Base-by-base conservation (phyloP, 192 early-diverging fungal species). In the Geranomyces variabilis region DNA sequence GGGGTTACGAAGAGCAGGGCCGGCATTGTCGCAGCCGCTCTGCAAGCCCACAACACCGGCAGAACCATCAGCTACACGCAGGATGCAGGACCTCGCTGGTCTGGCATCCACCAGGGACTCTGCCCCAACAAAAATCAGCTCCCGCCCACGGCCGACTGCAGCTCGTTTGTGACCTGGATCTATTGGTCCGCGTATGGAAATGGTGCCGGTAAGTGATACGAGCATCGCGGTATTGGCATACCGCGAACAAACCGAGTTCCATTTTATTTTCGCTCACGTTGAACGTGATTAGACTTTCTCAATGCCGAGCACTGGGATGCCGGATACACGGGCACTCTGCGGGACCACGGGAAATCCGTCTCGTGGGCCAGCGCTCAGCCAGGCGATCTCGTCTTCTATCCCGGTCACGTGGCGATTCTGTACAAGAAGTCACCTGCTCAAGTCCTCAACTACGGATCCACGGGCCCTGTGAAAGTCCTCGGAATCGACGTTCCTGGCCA, bases 361-460 rank as follows among this genome's bases (percentile, higher is more conserved):
- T 70, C 68, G n/a, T 44, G 26, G 34, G 24, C 55, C 28, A 41
- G 36, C 36, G 68, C 68, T 30, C 19, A 70, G 41, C 13, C 60
- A 9, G 68, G 68, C 5, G 68, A 70, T 41, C 56, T 70, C 8
- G 68, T 70, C n/a, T 70, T 70, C 41, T 70, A 70, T 28, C 68
- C 68, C 19, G 68, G n/a, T 2, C 68, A 70, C 46, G 68, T 70
- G 9, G 45, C 59, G 5, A 70, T 70, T 43, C 45, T 70, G 28
- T 57, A 62, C 17, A 15, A 26, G 21, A 70, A 70, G 59, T 60
- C 56, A 5, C 57, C 68, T 15, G 59, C 57, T 33, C 17, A 60
- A 24, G 56, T 70, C 56, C 29, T 70, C 56, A 44, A 19, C 19
- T 61, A 31, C 43, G 68, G 68, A 3, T 47, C 41, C 34, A 58